Conservation (phyloP, 2,329 filamentous ascomycete genomes). For the Proliferodiscus dingleyae region DNA sequence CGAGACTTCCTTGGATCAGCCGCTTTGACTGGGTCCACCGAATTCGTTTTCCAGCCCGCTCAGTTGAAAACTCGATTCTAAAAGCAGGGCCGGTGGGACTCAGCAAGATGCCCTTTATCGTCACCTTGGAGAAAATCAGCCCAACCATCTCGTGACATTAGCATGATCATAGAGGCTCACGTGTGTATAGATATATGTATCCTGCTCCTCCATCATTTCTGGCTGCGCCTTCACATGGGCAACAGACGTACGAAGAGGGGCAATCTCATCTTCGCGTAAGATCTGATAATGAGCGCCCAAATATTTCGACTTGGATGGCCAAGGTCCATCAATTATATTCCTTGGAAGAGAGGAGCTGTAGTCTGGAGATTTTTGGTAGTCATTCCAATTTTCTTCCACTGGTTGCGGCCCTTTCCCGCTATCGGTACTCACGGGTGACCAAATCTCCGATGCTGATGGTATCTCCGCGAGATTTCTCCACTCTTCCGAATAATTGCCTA, state of each 20-base stretch:
- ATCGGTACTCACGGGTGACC: constrained; percentile 18
- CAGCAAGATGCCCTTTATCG: constrained; percentile 61
- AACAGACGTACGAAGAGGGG: constrained; percentile 65
- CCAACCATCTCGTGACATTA: background rate
- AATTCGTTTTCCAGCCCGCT: constrained; percentile 60
- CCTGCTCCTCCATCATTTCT: constrained; percentile 50
- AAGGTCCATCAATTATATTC: constrained; percentile 54
- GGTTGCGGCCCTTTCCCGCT: background rate
- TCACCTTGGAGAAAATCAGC: constrained; percentile 45
- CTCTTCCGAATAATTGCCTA: constrained; percentile 4
- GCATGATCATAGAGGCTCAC: constrained; percentile 38
- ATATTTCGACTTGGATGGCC: constrained; percentile 59
- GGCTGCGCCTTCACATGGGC: constrained; percentile 48
- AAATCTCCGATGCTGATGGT: constrained; percentile 48
- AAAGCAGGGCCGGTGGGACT: constrained; percentile 58
- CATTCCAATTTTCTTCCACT: constrained; percentile 18
- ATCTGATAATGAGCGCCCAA: constrained; percentile 70
- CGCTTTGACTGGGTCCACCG: constrained; percentile 54
- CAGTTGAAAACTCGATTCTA: constrained; percentile 65
- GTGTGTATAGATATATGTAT: constrained; percentile 64
- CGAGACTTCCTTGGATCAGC: constrained; percentile 47
- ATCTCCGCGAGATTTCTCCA: constrained; percentile 46
- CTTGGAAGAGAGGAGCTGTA: constrained; percentile 33
- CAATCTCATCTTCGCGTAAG: constrained; percentile 67
- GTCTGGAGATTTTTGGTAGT: constrained; percentile 19